Base-by-base conservation (phyloP, 352 stramenopile genomes). In the Thalassiosira hispida region DNA sequence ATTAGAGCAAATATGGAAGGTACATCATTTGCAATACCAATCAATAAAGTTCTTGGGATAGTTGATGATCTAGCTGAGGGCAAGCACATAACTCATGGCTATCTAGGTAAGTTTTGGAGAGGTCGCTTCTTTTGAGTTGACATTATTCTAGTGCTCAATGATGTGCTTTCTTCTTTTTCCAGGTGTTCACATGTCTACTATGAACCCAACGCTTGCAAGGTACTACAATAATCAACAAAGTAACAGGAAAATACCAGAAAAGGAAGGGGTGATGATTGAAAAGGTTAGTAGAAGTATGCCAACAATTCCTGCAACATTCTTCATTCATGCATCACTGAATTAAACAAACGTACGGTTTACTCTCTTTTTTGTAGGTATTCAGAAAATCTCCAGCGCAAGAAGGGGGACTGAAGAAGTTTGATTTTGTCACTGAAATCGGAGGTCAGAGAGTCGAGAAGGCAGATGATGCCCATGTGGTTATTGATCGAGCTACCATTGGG, bases 21-120 rank as follows among this genome's bases (percentile, higher is more conserved):
- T 42, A 95, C 95, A 27, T 90, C 84, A 27, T 97, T 97, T 86
- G 90, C 94, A 4, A 96, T 97, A 60, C 94, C 94, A 47, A 93
- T 96, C 12, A 94, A 96, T 72, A 93, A 92, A 29, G 79, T 95
- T 9, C 66, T 83, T 51, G 86, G 84, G 27, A 90, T 94, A 44
- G 85, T 94, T 60, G 47, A 88, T 49, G 83, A 92, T 69, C 52
- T 94, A 16, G 76, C 87, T 0, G 57, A 80, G 75, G 88, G 88
- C 44, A 82, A 81, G 38, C 69, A 84, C 33, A 87, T 92, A 23
- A 83, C 84, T 23, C 88, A 94, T 81, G 85, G 88, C 1, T 94
- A 94, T 78, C 46, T 92, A 16, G 87, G 86, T 38, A 56, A 55
- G 18, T 16, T 55, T 23, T 14, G 7, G n/a, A 47, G 8, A 16